phyloP scores from a whole-genome alignment of 768 basidiomycete species.

The Kwoniella europaea region DNA sequence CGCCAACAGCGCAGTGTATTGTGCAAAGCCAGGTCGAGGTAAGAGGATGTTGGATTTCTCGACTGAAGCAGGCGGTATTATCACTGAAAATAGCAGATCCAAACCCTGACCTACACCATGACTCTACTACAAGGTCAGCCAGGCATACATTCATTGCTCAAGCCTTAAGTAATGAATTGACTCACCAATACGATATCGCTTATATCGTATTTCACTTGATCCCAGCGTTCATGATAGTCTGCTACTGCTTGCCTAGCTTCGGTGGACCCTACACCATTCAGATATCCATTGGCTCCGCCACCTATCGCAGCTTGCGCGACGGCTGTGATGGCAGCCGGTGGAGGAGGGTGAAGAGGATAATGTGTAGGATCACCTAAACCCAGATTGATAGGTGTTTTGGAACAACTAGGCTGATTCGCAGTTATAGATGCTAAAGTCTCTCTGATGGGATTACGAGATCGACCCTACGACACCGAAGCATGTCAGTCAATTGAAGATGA shows the following conservation, averaged over 20 bases:
- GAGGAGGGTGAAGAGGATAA: slow-evolving; percentile 55
- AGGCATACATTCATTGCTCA: not conserved
- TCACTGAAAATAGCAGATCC: slow-evolving; percentile 54
- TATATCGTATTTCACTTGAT: slow-evolving; percentile 43
- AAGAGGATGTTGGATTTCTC: slow-evolving; percentile 55
- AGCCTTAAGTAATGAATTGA: not conserved
- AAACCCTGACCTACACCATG: slow-evolving; percentile 58
- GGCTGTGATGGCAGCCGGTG: slow-evolving; percentile 45
- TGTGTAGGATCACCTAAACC: slow-evolving; percentile 58
- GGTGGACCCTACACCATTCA: slow-evolving; percentile 47
- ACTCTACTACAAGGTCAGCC: slow-evolving; percentile 32
- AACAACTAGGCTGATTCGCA: slow-evolving; percentile 33
- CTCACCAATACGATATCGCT: slow-evolving; percentile 53
- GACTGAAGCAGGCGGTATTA: slow-evolving; percentile 47
- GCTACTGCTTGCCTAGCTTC: slow-evolving; percentile 55
- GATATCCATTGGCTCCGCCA: slow-evolving; percentile 55
- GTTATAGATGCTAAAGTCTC: slow-evolving; percentile 49
- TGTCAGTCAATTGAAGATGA: not conserved
- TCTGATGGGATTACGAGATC: slow-evolving; percentile 54
- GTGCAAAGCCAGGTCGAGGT: slow-evolving; percentile 57
- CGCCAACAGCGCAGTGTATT: slow-evolving; percentile 55
- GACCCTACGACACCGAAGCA: slow-evolving; percentile 24
- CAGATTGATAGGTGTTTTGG: slow-evolving; percentile 58
- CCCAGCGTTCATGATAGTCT: slow-evolving; percentile 57
- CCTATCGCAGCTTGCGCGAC: slow-evolving; percentile 41